A percentile compares a stretch with the other conserved stretches of the same genome.
phyloP scores from a whole-genome alignment of 176 grass and related monocot species.

The Carex myosuroides region DNA sequence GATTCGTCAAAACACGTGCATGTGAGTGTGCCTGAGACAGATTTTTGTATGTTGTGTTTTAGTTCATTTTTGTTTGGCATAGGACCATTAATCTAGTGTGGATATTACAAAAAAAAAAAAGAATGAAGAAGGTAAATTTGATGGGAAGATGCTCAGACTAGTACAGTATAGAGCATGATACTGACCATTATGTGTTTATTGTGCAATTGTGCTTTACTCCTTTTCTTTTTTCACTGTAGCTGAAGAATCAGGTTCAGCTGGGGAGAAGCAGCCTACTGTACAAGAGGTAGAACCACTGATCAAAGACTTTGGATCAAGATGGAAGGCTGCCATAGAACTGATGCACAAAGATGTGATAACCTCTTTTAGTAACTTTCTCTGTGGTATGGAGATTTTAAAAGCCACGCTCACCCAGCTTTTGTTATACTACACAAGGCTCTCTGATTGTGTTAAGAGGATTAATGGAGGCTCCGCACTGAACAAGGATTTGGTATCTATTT shows the following conservation, averaged over 20 bases:
- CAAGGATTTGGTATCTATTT: slow-evolving; percentile 94
- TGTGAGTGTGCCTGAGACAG: slow-evolving; percentile 30
- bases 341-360: slow-evolving; percentile 99
- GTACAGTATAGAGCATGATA: neutral
- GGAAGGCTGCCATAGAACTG: slow-evolving; percentile 88
- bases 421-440: slow-evolving; percentile 85
- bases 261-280: slow-evolving; percentile 50
- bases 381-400: slow-evolving; percentile 97
- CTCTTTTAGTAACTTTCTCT: slow-evolving; percentile 94
- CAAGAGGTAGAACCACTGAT: slow-evolving; percentile 64
- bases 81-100: neutral
- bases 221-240: slow-evolving; percentile 28
- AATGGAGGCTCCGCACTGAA: slow-evolving; percentile 58
- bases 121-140: neutral
- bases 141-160: neutral
- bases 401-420: slow-evolving; percentile 73
- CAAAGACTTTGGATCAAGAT: slow-evolving; percentile 78
- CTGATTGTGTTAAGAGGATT: slow-evolving; percentile 75
- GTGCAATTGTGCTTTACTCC: neutral
- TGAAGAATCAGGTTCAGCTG: slow-evolving; percentile 40
- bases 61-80: neutral
- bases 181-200: neutral
- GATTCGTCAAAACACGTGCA: slow-evolving; percentile 75
- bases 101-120: neutral
- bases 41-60: neutral